Base-by-base conservation (phyloP, 2,329 filamentous ascomycete species). In the Neurospora crassa region DNA sequence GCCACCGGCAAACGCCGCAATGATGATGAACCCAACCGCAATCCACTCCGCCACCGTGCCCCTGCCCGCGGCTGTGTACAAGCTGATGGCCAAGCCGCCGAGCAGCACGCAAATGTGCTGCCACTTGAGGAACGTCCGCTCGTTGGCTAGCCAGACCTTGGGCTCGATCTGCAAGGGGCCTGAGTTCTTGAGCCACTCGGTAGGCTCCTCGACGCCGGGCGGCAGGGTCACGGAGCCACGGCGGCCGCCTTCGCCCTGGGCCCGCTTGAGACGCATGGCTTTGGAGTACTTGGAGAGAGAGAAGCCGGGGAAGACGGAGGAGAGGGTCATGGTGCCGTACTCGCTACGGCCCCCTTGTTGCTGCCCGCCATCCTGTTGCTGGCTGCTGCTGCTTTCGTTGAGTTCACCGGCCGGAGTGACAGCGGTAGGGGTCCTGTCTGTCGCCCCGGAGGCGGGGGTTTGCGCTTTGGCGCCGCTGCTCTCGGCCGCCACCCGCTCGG, bases 51-150 rank as follows among this genome's bases (percentile, higher is more conserved):
- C 94, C 41, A 97, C 81, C n/a, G 84, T 84, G 80, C 96, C 93
- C 75, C 90, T 84, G n/a, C 7, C 92, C 92, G 0, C 94, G 0
- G 95, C 93, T 76, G 97, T 95, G 83, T 95, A 97, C 40, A 99
- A 83, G 29, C 91, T 92, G 14, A 99, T 84, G 0, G 93, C 92
- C 40, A 99, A 83, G 29, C 91, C 90, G 45, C 94, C 94, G 34
- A 99, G 89, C 16, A 99, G 86, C 68, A 99, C 89, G 73, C 90
- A 91, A 77, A 99, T 94, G 80, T 98, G 94, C 84, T 98, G 93
- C 96, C 96, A 99, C 81, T 97, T 98, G 81, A 99, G 91, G 79
- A 97, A 99, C 0, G 96, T 99, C 73, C 96, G 91, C 83, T 99
- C 95, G 81, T 99, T 99, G 70, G 96, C 96, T 71, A 99, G 90